phyloP scores from a whole-genome alignment of 2,329 filamentous ascomycete genomes.

The Cordyceps militaris region DNA sequence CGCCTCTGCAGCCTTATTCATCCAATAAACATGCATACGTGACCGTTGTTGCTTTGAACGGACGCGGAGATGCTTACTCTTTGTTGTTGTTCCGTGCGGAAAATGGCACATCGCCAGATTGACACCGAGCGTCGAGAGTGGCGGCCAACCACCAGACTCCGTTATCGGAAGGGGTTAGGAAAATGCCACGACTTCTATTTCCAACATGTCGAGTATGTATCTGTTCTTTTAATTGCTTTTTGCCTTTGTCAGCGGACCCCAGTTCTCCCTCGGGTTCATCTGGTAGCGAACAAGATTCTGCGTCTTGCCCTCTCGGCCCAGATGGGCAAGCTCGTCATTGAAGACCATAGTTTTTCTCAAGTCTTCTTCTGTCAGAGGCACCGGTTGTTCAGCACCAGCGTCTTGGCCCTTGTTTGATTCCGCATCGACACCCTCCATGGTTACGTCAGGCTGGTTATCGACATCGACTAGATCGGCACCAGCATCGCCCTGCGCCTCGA shows the following conservation, averaged over 20 bases:
- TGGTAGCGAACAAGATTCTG: constrained; percentile 80
- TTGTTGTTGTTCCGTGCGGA: too few species aligned
- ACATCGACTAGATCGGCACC: constrained; percentile 15
- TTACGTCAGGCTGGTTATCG: constrained; percentile 22
- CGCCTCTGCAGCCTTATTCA: neutral
- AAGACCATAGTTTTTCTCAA: constrained; percentile 60
- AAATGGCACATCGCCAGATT: neutral
- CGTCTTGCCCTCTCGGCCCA: constrained; percentile 62
- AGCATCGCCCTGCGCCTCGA: constrained; percentile 26
- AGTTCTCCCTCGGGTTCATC: constrained; percentile 82
- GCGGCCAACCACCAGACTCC: too few species aligned
- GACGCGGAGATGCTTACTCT: neutral
- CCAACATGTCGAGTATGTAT: constrained; percentile 15
- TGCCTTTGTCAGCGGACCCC: constrained; percentile 72
- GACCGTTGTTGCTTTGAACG: neutral
- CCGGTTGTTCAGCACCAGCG: constrained; percentile 13
- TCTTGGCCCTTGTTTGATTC: constrained; percentile 12
- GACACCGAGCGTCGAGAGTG: too few species aligned
- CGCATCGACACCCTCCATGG: constrained; percentile 34
- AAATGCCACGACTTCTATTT: neutral
- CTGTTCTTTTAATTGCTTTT: constrained; percentile 49
- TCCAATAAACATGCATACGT: neutral
- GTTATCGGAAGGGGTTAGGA: too few species aligned
- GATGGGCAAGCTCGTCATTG: constrained; percentile 66
- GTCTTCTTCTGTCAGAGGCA: constrained; percentile 25